Conservation (phyloP, 208 protist genomes). For the Leishmania gerbilli region DNA sequence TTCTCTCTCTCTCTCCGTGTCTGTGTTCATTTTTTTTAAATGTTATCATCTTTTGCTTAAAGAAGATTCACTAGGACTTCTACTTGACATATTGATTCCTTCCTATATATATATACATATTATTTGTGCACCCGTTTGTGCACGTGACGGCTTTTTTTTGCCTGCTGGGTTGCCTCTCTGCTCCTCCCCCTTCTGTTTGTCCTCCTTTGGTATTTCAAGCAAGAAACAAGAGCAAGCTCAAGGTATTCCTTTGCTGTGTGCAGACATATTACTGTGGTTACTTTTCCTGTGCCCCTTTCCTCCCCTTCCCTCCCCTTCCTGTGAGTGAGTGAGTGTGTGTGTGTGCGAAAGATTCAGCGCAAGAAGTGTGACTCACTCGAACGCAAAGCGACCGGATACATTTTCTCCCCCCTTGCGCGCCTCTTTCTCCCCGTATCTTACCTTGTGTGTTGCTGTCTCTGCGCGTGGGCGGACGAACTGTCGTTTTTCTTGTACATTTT, state of each 20-base stretch:
- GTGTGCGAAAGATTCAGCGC: background rate
- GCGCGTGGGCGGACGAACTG: background rate
- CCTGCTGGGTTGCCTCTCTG: background rate
- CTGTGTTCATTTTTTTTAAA: background rate
- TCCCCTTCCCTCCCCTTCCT: background rate
- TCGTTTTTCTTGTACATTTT: background rate
- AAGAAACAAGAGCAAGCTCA: background rate
- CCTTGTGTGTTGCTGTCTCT: background rate
- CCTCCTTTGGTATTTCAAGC: background rate
- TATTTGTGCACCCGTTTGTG: background rate
- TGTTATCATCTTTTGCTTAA: background rate
- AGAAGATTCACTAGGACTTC: background rate
- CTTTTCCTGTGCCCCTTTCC: background rate
- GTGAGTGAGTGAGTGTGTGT: background rate
- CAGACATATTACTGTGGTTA: background rate
- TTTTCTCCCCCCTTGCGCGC: background rate
- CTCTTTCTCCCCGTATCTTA: background rate
- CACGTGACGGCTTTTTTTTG: background rate
- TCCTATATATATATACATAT: background rate
- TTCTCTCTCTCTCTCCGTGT: background rate
- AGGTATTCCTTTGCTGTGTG: background rate
- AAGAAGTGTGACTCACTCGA: background rate
- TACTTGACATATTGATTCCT: background rate
- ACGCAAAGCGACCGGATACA: background rate
- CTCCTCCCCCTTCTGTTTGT: background rate